These are phyloP conservation scores for Westerdykella sp. DNA, from an alignment of 2,329 filamentous ascomycete genomes.

Conservation along the genomic window DNA sequence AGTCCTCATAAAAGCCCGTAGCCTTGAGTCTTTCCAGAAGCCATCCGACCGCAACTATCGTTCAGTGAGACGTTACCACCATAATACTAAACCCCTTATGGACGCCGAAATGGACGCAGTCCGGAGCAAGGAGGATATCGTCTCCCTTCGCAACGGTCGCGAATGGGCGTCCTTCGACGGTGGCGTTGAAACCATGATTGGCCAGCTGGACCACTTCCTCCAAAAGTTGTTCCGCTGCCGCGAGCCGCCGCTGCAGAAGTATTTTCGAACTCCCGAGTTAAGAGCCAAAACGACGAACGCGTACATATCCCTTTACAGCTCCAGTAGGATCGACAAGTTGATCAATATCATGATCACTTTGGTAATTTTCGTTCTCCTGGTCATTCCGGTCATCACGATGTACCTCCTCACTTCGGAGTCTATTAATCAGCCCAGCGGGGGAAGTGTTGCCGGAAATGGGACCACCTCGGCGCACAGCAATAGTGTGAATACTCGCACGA, in stretches of 20 bases:
- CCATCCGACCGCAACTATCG: slow-evolving; percentile 38
- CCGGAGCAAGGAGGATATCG: slow-evolving; percentile 38
- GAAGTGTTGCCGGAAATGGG: neutral
- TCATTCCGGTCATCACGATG: slow-evolving; percentile 38
- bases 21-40: slow-evolving; percentile 34
- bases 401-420: slow-evolving; percentile 32
- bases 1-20: slow-evolving; percentile 36
- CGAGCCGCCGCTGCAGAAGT: slow-evolving; percentile 26
- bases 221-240: slow-evolving; percentile 17
- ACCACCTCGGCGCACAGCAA: neutral
- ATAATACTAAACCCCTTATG: slow-evolving; percentile 32
- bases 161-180: slow-evolving; percentile 40
- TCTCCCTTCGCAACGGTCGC: slow-evolving; percentile 35
- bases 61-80: slow-evolving; percentile 34
- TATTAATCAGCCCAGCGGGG: slow-evolving; percentile 1
- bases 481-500: slow-evolving; percentile 13
- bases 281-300: slow-evolving; percentile 32
- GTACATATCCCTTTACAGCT: slow-evolving; percentile 34
- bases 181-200: slow-evolving; percentile 32
- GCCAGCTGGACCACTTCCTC: slow-evolving; percentile 19
- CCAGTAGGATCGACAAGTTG: slow-evolving; percentile 34
- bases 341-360: slow-evolving; percentile 40
- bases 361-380: slow-evolving; percentile 39
- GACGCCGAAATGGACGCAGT: slow-evolving; percentile 34
- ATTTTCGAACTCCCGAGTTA: slow-evolving; percentile 37